Base-by-base conservation (phyloP, 108 stramenopile species). In the Phaeodactylum tricornutum region DNA sequence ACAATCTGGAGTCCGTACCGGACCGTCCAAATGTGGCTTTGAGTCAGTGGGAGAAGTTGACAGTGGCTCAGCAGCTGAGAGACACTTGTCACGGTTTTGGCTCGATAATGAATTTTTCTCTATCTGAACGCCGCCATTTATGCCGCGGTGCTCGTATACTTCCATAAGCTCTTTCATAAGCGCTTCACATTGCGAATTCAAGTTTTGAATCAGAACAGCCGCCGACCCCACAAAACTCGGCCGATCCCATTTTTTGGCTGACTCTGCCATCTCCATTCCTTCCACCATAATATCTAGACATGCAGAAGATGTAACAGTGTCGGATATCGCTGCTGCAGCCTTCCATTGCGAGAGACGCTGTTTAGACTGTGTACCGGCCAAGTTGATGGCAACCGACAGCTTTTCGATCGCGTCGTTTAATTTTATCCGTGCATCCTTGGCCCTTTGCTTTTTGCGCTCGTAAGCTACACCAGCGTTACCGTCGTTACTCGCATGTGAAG, bases 241-340 rank as follows among this genome's bases (percentile, higher is more conserved):
- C 41, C 87, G 60, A 42, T 84, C 87, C 80, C 82, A 88, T 53
- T 88, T 88, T 60, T 84, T 84, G 28, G 87, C 87, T 34, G 53
- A 33, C 35, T 78, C 69, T 11, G 80, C 72, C 19, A 68, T 54
- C 29, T 72, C 66, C 35, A 54, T 58, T 23, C 72, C 69, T 31
- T 74, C 65, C 2, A 67, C 60, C 59, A 75, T 81, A 16, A 60
- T 44, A 21, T 51, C 33, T 15, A 56, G 27, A 1, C 37, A 31
- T 8, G 58, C 24, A 15, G 26, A 16, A 29, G 21, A n/a, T 15
- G 31, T 6, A 26, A 29, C 30, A 11, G 4, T 22, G 8, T 35
- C 46, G 48, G 23, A 28, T 54, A 5, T 29, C 40, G 27, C 21
- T 22, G 50, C 52, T 52, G 9, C 32, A 25, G 43, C 27, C 54